Evolutionary conservation across 176 grass and related monocot genomes (phyloP).

Genomic region (Musa acuminata): DNA sequence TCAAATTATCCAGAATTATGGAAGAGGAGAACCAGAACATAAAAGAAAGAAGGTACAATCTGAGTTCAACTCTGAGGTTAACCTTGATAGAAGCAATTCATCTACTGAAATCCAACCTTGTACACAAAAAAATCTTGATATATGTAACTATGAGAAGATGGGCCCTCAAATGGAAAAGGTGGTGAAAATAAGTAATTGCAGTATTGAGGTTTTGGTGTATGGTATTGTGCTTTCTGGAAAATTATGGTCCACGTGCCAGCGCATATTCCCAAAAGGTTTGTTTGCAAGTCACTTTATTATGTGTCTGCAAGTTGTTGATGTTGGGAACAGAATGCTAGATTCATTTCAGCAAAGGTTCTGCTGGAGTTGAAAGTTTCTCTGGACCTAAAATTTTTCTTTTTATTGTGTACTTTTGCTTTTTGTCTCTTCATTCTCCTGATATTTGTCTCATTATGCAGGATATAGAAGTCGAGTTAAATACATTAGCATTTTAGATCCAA

Average conservation of each 20-base stretch:
- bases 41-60: not conserved
- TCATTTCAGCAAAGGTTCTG: too few species aligned
- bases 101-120: not conserved
- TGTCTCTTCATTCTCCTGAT: not conserved
- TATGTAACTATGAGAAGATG: constrained; percentile 25
- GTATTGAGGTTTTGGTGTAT: constrained; percentile 68
- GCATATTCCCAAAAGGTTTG: constrained; percentile 88
- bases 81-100: constrained; percentile 12
- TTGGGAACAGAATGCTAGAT: not conserved
- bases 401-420: not conserved
- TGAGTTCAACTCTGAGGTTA: not conserved
- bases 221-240: constrained; percentile 61
- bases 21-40: not conserved
- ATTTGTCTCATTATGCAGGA: not conserved
- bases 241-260: constrained; percentile 64
- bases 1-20: not conserved
- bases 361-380: too few species aligned
- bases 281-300: not conserved
- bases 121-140: not conserved
- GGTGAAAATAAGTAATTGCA: constrained; percentile 54
- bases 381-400: not conserved
- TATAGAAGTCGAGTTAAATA: constrained; percentile 27
- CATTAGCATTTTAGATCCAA: constrained; percentile 18
- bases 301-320: not conserved
- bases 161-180: constrained; percentile 80